These are phyloP conservation scores for Marasmius oreades DNA, from an alignment of 1,284 basidiomycete genomes.

Conservation along the genomic window DNA sequence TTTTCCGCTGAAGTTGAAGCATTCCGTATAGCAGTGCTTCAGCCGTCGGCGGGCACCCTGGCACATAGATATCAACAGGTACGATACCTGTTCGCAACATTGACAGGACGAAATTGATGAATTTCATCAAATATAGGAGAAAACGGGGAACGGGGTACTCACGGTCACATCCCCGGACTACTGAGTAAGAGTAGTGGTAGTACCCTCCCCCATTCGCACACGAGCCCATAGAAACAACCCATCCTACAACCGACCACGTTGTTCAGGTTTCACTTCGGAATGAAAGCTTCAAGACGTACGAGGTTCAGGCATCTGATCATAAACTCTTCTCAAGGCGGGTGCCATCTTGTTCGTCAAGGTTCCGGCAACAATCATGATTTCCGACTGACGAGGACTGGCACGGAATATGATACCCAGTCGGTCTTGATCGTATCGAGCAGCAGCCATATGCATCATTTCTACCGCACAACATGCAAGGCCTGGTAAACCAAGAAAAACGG, in stretches of 20 bases:
- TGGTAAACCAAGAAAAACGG: conserved; percentile 27
- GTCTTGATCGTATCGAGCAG: conserved; percentile 98
- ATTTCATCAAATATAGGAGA: conserved; percentile 2
- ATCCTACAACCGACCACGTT: conserved; percentile 51
- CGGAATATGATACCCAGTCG: conserved; percentile 97
- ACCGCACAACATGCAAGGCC: conserved; percentile 98
- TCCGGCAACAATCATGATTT: conserved; percentile 99
- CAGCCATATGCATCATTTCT: conserved; percentile 99
- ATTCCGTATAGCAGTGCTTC: conserved; percentile 94
- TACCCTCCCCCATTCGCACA: conserved; percentile 99
- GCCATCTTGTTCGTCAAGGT: conserved; percentile 99
- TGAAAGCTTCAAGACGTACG: conserved; percentile 38
- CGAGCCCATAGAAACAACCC: conserved; percentile 99
- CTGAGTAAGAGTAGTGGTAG: conserved; percentile 98
- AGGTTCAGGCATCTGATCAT: conserved; percentile 96
- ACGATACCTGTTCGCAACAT: conserved; percentile 70
- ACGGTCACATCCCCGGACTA: conserved; percentile 99
- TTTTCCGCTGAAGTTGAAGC: conserved; percentile 97
- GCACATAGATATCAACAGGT: conserved; percentile 96
- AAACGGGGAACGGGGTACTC: conserved; percentile 27
- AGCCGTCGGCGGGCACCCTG: conserved; percentile 91
- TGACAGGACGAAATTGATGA: not conserved
- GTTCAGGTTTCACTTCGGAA: not conserved
- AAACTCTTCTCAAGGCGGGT: conserved; percentile 91
- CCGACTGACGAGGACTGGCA: conserved; percentile 95